Percentiles rank a stretch among this genome's conserved stretches.
Conservation (phyloP, 2,329 filamentous ascomycete species). For the Alternaria sp. region DNA sequence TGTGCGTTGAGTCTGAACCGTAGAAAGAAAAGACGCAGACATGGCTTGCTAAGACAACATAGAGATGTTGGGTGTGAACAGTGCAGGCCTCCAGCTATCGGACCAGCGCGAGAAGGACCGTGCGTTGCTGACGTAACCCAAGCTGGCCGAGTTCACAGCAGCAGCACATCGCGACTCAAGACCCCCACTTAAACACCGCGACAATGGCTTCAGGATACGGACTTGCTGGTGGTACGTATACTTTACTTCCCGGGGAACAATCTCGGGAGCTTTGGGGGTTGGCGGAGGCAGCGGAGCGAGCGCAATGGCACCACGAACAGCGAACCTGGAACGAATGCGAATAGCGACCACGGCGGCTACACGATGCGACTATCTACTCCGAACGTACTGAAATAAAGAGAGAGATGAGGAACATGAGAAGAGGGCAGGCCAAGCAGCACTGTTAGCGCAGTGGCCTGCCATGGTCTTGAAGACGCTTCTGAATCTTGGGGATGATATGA, state of each 20-base stretch:
- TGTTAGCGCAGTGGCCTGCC: too few relatives aligned
- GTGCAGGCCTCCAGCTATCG: too few relatives aligned
- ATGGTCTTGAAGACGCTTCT: too few relatives aligned
- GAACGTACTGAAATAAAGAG: too few relatives aligned
- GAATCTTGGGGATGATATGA: too few relatives aligned
- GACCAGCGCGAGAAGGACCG: neutral
- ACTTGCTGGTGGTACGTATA: constrained; percentile 74
- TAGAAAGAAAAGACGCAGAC: neutral
- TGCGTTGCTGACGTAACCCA: constrained; percentile 14
- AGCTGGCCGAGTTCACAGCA: constrained; percentile 17
- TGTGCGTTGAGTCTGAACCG: too few relatives aligned
- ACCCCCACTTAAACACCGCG: constrained; percentile 40
- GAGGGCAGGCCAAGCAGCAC: too few relatives aligned
- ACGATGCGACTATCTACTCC: neutral
- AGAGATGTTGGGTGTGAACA: too few relatives aligned
- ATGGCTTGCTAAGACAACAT: neutral
- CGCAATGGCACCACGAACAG: constrained; percentile 29
- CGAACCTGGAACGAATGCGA: constrained; percentile 9
- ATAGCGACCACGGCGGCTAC: neutral
- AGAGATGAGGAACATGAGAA: too few relatives aligned
- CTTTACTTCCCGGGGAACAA: neutral
- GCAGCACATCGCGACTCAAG: constrained; percentile 6
- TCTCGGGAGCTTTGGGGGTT: constrained; percentile 7
- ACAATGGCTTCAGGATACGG: constrained; percentile 84
- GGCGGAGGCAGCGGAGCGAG: constrained; percentile 9